These are phyloP conservation scores for Cryphonectria carpinicola DNA, from an alignment of 2,329 filamentous ascomycete genomes.

Conservation along the genomic window DNA sequence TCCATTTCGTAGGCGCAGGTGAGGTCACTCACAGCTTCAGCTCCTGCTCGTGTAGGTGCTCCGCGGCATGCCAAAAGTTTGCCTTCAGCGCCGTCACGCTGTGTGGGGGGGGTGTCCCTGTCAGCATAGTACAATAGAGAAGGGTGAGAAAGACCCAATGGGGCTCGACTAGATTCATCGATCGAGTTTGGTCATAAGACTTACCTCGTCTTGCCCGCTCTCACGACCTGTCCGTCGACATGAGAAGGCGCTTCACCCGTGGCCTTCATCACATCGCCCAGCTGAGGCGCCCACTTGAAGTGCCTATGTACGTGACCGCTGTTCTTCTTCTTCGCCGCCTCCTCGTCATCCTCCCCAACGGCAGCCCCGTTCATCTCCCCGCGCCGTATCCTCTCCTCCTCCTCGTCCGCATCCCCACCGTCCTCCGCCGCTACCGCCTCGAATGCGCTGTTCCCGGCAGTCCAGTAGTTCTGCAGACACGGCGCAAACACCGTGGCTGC, in stretches of 20 bases:
- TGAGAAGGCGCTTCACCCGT: slow-evolving; percentile 80
- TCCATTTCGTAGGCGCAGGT: slow-evolving; percentile 22
- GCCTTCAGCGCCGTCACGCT: slow-evolving; percentile 90
- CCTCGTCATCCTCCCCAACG: slow-evolving; percentile 34
- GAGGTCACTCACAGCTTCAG: slow-evolving; percentile 76
- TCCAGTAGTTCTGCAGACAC: slow-evolving; percentile 92
- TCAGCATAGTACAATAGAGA: neutral
- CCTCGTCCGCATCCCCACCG: slow-evolving; percentile 67
- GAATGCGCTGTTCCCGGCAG: slow-evolving; percentile 76
- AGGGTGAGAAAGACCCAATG: too few relatives aligned
- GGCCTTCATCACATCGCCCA: slow-evolving; percentile 83
- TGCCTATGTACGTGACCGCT: slow-evolving; percentile 74
- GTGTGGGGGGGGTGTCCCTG: slow-evolving; percentile 22
- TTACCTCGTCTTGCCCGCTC: slow-evolving; percentile 83
- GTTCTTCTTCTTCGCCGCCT: slow-evolving; percentile 38
- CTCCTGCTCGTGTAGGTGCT: slow-evolving; percentile 68
- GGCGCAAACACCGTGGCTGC: slow-evolving; percentile 80
- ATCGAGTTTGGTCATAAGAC: slow-evolving; percentile 33
- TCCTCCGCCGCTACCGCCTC: slow-evolving; percentile 72
- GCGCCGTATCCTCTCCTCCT: slow-evolving; percentile 75
- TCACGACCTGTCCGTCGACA: slow-evolving; percentile 92
- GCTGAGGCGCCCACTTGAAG: slow-evolving; percentile 92
- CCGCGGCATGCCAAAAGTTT: slow-evolving; percentile 81
- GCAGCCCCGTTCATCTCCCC: slow-evolving; percentile 48
- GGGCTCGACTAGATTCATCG: neutral